A percentile compares a stretch with the other conserved stretches of the same genome.
Evolutionary conservation across 2,329 filamentous ascomycete genomes (phyloP).

Genomic region (Fusarium piperis): DNA sequence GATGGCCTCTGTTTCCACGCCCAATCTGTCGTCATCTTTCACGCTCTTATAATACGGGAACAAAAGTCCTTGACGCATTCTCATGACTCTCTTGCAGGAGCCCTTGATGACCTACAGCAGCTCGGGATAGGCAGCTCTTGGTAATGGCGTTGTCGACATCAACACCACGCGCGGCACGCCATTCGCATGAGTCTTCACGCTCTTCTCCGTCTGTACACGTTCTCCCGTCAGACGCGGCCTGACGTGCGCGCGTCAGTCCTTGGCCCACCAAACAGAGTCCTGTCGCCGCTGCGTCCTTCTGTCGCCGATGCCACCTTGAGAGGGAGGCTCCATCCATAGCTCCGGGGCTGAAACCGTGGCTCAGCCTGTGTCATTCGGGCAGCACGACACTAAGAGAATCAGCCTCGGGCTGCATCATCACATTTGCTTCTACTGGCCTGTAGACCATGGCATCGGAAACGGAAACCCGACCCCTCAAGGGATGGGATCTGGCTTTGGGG

Average conservation of each 20-base stretch:
- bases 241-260: slow-evolving; percentile 35
- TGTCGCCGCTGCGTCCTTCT: slow-evolving; percentile 18
- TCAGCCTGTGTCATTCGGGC: slow-evolving; percentile 35
- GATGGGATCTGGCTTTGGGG: slow-evolving; percentile 15
- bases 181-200: slow-evolving; percentile 1
- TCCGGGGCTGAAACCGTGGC: slow-evolving; percentile 41
- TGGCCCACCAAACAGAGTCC: slow-evolving; percentile 30
- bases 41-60: slow-evolving; percentile 1
- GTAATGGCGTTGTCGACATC: background rate
- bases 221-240: slow-evolving; percentile 24
- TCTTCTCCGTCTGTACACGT: slow-evolving; percentile 3
- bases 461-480: background rate
- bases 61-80: background rate
- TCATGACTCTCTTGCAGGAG: slow-evolving; percentile 9
- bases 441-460: background rate
- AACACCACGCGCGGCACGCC: slow-evolving; percentile 9
- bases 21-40: slow-evolving; percentile 15
- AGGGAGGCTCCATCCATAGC: slow-evolving; percentile 23
- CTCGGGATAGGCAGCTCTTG: background rate
- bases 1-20: slow-evolving; percentile 5
- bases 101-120: background rate
- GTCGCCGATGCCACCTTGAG: slow-evolving; percentile 20
- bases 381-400: slow-evolving; percentile 24
- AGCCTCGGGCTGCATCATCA: slow-evolving; percentile 11
- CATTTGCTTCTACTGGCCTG: background rate